These are phyloP conservation scores for Bothriochloa decipiens DNA, from an alignment of 176 grass and related monocot species.

Conservation along the genomic window DNA sequence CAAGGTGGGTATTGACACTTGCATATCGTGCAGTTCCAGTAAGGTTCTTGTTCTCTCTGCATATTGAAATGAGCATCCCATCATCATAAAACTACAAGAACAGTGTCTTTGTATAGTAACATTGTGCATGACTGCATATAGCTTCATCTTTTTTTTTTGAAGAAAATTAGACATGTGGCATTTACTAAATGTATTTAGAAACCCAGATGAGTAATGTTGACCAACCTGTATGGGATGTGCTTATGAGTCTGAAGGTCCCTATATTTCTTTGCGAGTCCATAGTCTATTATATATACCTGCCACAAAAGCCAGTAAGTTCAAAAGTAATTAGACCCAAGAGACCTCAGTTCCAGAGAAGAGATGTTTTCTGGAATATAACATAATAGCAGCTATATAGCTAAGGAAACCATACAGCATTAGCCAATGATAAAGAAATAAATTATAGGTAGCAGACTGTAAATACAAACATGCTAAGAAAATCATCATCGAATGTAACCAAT, in stretches of 20 bases:
- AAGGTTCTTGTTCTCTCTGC: constrained; percentile 86
- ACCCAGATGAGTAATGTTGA: neutral
- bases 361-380: neutral
- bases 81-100: constrained; percentile 16
- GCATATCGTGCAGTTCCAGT: constrained; percentile 86
- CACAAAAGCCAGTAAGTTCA: neutral
- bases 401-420: neutral
- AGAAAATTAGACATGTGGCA: neutral
- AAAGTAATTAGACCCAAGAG: neutral
- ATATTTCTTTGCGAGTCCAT: constrained; percentile 83
- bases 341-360: neutral
- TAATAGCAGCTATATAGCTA: neutral
- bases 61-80: constrained; percentile 35
- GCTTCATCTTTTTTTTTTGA: neutral
- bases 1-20: constrained; percentile 91
- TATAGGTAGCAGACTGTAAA: neutral
- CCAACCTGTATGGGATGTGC: constrained; percentile 82
- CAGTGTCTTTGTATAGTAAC: neutral
- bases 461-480: neutral
- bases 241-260: constrained; percentile 80
- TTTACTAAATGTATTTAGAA: neutral
- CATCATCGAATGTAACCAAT: neutral
- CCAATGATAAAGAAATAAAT: neutral
- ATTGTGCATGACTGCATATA: neutral
- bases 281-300: constrained; percentile 88